Base-by-base conservation (phyloP, 2,329 filamentous ascomycete genomes). In the Thelonectria discophora region DNA sequence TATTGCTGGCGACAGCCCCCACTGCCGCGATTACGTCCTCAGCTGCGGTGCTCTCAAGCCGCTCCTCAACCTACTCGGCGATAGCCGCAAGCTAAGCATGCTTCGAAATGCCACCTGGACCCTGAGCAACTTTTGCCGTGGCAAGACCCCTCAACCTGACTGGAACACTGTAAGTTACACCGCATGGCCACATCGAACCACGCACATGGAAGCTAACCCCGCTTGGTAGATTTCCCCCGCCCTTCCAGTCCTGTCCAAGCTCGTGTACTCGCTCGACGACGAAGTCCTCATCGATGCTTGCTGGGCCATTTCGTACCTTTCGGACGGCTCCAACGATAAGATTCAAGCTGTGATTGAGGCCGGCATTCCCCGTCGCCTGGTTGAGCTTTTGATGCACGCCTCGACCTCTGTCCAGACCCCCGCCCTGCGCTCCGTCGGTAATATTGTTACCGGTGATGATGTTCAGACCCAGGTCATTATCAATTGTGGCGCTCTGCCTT, bases 381-480 rank as follows among this genome's bases (percentile, higher is more conserved):
- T 99, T 5, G 95, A 99, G 84, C 87, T 99, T 58, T 87, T 99
- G 67, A 97, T 97, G 91, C 95, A 99, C 76, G 93, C 94, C 40
- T 98, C 95, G 18, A 99, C 95, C 62, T 98, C 95, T 0, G 95
- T 99, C 58, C 95, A 99, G 83, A 99, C 95, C 3, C 95, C 95
- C 46, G 95, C 95, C 49, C 90, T 99, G 59, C 91, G 95, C 69
- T 99, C 95, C 0, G 95, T 99, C 55, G 95, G 95, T 66, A 99
- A 99, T 82, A 99, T 99, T 70, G 95, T 99, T 55, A 99, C 95
- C 45, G 95, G 95, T 69, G 95, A 99, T 76, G 95, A 99, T 76
- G 92, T 99, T 43, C 95, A 99, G 82, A 99, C 95, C 21, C 95
- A 99, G 80, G 93, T 99, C 69, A 97, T 99, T 78, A 99, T 99